Evolutionary conservation across 2,329 filamentous ascomycete species (phyloP).

Genomic region (Thelonectria discophora): DNA sequence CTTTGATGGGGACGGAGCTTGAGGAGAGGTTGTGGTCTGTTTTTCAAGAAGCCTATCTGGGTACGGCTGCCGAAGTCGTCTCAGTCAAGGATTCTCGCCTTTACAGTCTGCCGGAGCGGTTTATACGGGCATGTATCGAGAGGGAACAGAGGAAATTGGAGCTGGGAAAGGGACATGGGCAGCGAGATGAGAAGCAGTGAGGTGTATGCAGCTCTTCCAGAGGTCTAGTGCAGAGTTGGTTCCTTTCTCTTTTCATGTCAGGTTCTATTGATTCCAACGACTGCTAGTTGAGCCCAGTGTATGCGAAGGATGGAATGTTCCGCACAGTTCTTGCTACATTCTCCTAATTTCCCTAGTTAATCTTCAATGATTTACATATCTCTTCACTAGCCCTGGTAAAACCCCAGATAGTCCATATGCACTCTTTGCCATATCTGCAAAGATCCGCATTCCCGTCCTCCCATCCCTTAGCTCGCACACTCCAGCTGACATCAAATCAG

Average conservation of each 20-base stretch:
- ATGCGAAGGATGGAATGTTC: too few relatives aligned
- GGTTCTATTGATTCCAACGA: too few relatives aligned
- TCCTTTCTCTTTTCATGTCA: not conserved
- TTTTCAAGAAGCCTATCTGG: slow-evolving; percentile 14
- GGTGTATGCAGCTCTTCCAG: too few relatives aligned
- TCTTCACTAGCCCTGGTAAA: too few relatives aligned
- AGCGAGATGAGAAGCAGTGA: not conserved
- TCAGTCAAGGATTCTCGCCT: not conserved
- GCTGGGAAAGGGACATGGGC: not conserved
- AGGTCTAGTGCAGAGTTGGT: not conserved
- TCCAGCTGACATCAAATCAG: not conserved
- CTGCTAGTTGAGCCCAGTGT: too few relatives aligned
- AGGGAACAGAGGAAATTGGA: not conserved
- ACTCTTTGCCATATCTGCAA: too few relatives aligned
- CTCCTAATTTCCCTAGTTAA: too few relatives aligned
- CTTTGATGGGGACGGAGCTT: slow-evolving; percentile 20
- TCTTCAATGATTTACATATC: too few relatives aligned
- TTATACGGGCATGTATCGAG: not conserved
- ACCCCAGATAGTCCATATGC: too few relatives aligned
- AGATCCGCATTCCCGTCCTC: too few relatives aligned
- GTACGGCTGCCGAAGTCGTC: not conserved
- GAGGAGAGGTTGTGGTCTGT: slow-evolving; percentile 27
- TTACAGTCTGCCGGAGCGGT: not conserved
- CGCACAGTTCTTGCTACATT: too few relatives aligned
- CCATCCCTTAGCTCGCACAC: too few relatives aligned